Evolutionary conservation across 179 eudicot genomes (phyloP).

Genomic region (Pouteria campechiana): DNA sequence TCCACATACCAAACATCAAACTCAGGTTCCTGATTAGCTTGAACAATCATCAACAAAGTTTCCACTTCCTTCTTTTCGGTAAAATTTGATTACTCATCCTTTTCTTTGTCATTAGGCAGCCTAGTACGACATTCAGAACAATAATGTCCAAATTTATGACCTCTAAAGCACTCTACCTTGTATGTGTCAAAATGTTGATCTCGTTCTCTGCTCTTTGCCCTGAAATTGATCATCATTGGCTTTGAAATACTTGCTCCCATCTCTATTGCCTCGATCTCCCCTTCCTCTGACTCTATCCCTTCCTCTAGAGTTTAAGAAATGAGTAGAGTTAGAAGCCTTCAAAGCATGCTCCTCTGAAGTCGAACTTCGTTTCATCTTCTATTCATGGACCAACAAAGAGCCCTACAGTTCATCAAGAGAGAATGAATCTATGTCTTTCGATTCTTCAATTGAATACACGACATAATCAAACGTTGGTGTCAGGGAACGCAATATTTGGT

Average conservation of each 20-base stretch:
- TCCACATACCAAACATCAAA: background rate
- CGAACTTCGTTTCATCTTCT: background rate
- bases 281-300: background rate
- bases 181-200: too few species aligned
- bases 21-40: background rate
- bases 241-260: too few species aligned
- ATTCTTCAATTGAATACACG: background rate
- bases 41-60: too few species aligned
- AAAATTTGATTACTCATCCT: background rate
- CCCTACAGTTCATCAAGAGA: background rate
- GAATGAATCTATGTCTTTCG: background rate
- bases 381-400: background rate
- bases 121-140: too few species aligned
- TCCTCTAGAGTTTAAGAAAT: background rate
- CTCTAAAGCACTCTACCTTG: too few species aligned
- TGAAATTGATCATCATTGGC: too few species aligned
- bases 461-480: background rate
- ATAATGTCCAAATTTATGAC: too few species aligned
- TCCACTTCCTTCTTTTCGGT: background rate
- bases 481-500: background rate
- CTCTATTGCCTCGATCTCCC: background rate
- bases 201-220: too few species aligned
- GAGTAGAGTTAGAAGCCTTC: too few species aligned
- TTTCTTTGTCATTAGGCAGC: background rate
- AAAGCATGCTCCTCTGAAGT: too few species aligned